Evolutionary conservation across 1,139 yeast genomes (phyloP).

Genomic region (Taphrina wiesneri): DNA sequence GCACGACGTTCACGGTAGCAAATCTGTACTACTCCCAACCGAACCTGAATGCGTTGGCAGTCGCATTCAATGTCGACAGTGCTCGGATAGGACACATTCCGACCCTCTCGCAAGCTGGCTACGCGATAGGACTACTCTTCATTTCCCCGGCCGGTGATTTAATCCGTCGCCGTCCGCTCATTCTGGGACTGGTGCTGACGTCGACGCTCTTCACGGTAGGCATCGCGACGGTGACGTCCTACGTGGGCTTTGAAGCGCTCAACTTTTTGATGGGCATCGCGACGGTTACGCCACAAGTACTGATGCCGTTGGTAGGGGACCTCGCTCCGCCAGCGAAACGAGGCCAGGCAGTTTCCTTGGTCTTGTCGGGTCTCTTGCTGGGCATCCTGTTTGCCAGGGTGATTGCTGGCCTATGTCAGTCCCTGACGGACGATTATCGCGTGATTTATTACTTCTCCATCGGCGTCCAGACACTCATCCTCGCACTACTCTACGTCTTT

Average conservation of each 20-base stretch:
- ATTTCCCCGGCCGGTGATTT: neutral
- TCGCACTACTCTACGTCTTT: neutral
- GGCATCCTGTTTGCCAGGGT: neutral
- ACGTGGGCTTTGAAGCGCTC: neutral
- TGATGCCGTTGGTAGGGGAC: constrained; percentile 3
- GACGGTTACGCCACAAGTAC: constrained; percentile 4
- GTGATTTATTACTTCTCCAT: constrained; percentile 1
- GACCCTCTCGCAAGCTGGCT: neutral
- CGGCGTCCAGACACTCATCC: neutral
- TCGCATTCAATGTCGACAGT: neutral
- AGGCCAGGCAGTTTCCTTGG: constrained; percentile 7
- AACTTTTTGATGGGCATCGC: neutral
- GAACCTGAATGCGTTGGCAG: neutral
- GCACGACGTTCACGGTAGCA: constrained; percentile 6
- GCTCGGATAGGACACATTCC: neutral
- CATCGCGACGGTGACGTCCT: neutral
- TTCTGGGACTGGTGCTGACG: neutral
- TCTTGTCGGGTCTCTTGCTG: neutral
- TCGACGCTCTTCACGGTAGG: neutral
- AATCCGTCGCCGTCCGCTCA: neutral
- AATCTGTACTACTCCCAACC: constrained; percentile 10
- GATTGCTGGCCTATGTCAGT: constrained; percentile 5
- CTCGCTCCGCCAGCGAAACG: neutral
- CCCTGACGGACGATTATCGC: neutral
- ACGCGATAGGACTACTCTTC: neutral